A percentile compares a stretch with the other conserved stretches of the same genome.
These are phyloP conservation scores for Mariannaea sp. DNA, from an alignment of 2,329 filamentous ascomycete genomes.

Conservation along the genomic window DNA sequence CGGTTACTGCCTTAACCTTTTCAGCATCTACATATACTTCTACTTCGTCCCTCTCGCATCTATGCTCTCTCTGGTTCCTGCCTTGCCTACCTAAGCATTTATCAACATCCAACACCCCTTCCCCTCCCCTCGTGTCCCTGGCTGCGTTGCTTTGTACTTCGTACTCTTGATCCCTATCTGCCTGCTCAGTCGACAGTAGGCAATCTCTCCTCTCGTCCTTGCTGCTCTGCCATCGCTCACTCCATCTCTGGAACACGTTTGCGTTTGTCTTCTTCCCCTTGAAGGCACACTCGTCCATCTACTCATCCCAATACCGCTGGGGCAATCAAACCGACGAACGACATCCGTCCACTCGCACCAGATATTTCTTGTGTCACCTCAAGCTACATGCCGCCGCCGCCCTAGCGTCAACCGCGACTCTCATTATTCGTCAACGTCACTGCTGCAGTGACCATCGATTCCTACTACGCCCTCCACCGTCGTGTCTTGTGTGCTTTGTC, in stretches of 20 bases:
- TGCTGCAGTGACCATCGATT: not conserved
- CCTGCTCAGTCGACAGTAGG: not conserved
- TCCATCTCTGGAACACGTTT: not conserved
- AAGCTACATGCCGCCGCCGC: not conserved
- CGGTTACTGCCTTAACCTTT: too few species aligned
- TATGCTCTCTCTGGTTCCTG: too few species aligned
- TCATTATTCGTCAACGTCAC: not conserved
- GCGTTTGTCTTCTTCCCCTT: not conserved
- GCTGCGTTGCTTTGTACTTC: not conserved
- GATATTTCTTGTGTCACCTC: not conserved
- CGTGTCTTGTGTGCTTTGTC: not conserved
- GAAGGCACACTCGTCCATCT: not conserved
- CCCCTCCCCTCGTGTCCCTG: not conserved
- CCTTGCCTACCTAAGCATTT: too few species aligned
- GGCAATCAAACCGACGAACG: constrained; percentile 8
- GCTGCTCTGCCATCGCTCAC: not conserved
- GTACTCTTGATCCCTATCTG: not conserved
- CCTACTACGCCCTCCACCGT: not conserved
- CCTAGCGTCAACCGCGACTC: not conserved
- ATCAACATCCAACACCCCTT: not conserved
- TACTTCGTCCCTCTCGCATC: too few species aligned
- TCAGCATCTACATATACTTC: too few species aligned
- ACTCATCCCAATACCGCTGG: too few species aligned
- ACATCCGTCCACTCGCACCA: constrained; percentile 8
- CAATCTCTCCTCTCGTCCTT: constrained; percentile 9